phyloP scores from a whole-genome alignment of 2,329 filamentous ascomycete species.

The Cadophora sp. region DNA sequence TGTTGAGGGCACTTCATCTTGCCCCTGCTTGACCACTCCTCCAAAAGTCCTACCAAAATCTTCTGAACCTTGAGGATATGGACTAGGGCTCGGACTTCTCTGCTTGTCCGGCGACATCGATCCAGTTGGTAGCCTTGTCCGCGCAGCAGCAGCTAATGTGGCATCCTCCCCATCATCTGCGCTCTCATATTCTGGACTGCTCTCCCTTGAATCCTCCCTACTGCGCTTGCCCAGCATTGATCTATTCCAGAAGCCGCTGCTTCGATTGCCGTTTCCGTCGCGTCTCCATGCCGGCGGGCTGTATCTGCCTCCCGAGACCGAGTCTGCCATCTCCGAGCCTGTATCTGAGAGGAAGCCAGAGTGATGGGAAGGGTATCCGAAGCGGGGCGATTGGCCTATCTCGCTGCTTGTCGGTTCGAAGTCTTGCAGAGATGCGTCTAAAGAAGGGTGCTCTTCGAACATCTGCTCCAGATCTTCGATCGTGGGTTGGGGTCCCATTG shows the following conservation, averaged over 20 bases:
- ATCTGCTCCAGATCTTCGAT: constrained; percentile 55
- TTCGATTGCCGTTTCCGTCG: constrained; percentile 50
- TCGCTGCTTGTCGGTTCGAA: constrained; percentile 59
- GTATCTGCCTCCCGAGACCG: constrained; percentile 60
- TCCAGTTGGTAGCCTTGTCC: constrained; percentile 52
- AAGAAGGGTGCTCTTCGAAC: constrained; percentile 64
- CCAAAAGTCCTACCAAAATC: constrained; percentile 47
- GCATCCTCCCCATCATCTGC: constrained; percentile 51
- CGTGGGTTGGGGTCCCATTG: constrained; percentile 29
- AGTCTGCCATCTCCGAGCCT: constrained; percentile 49
- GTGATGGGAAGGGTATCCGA: constrained; percentile 62
- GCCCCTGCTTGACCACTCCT: constrained; percentile 43
- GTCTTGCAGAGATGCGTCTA: constrained; percentile 66
- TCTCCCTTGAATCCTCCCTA: constrained; percentile 61
- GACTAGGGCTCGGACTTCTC: constrained; percentile 60
- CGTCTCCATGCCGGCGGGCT: constrained; percentile 69
- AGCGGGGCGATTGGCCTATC: constrained; percentile 49
- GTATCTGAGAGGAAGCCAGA: constrained; percentile 65
- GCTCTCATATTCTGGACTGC: constrained; percentile 66
- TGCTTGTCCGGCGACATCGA: constrained; percentile 62
- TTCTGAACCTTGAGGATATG: constrained; percentile 44
- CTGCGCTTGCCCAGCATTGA: constrained; percentile 57
- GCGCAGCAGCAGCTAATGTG: constrained; percentile 39
- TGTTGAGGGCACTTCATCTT: constrained; percentile 29
- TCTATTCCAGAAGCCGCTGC: constrained; percentile 55